A percentile compares a stretch with the other conserved stretches of the same genome.
Conservation (phyloP, 1,284 basidiomycete genomes). For the Earliella scabrosa region DNA sequence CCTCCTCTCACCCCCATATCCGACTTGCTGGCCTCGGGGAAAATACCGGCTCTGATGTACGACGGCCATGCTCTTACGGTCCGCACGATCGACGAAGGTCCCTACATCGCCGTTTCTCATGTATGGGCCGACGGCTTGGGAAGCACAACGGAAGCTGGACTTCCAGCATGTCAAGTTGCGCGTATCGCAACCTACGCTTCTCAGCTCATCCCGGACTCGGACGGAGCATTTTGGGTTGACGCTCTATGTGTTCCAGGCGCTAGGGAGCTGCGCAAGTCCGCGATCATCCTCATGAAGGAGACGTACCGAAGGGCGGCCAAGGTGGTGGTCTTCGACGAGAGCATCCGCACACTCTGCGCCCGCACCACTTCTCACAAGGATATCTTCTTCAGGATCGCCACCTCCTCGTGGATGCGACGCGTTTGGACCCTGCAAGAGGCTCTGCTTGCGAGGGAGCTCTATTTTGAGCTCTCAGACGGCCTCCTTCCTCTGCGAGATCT, state of each 20-base stretch:
- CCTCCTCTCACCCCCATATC: neutral
- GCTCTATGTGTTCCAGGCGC: constrained; percentile 21
- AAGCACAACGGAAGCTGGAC: constrained; percentile 20
- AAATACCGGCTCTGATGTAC: constrained; percentile 1
- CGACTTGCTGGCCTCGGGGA: neutral
- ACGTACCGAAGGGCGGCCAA: constrained; percentile 14
- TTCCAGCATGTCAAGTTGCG: constrained; percentile 14
- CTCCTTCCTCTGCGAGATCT: neutral
- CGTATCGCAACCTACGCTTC: constrained; percentile 10
- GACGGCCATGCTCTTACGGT: neutral
- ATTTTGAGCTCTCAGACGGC: neutral
- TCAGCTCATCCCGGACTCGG: constrained; percentile 3
- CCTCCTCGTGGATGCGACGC: constrained; percentile 23
- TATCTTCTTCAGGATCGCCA: constrained; percentile 16
- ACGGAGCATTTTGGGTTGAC: constrained; percentile 23
- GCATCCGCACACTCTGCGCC: constrained; percentile 11
- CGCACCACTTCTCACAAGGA: neutral
- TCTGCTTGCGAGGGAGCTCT: constrained; percentile 18
- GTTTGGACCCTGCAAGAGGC: constrained; percentile 27
- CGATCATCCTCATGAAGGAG: constrained; percentile 19
- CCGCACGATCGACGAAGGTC: neutral
- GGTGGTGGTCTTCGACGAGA: constrained; percentile 20
- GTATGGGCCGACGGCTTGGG: constrained; percentile 26
- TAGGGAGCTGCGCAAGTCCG: constrained; percentile 1
- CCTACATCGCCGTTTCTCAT: constrained; percentile 23